phyloP scores from a whole-genome alignment of 768 basidiomycete genomes.

The Lactarius hatsudake region DNA sequence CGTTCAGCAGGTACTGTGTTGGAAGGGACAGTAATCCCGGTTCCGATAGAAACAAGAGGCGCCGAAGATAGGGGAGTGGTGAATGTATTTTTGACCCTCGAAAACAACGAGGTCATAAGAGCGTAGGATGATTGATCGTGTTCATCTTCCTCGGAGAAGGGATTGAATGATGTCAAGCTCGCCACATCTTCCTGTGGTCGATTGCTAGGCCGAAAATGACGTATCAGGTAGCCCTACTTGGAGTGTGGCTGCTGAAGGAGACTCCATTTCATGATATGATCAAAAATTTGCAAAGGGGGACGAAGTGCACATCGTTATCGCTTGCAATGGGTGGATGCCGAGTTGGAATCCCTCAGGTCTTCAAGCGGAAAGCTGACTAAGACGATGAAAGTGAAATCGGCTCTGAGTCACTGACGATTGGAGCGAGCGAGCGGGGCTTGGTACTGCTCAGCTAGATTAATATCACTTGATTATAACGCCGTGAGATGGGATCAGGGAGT shows the following conservation, averaged over 20 bases:
- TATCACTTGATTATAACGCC: not conserved
- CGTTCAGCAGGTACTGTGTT: slow-evolving; percentile 42
- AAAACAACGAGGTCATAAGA: slow-evolving; percentile 76
- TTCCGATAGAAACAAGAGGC: slow-evolving; percentile 37
- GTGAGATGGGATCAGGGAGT: not conserved
- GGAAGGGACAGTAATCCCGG: slow-evolving; percentile 32
- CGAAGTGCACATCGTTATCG: not conserved
- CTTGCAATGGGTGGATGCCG: not conserved
- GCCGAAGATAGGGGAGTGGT: slow-evolving; percentile 60
- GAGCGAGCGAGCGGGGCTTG: not conserved
- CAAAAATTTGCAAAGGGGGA: slow-evolving; percentile 5
- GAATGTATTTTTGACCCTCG: slow-evolving; percentile 77
- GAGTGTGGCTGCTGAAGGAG: not conserved
- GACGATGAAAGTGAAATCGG: not conserved
- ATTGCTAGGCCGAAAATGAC: slow-evolving; percentile 60
- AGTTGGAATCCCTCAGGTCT: not conserved
- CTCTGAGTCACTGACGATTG: not conserved
- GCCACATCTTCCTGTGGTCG: slow-evolving; percentile 59
- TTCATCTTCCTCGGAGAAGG: slow-evolving; percentile 91
- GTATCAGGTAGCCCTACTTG: slow-evolving; percentile 39
- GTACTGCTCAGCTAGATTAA: not conserved
- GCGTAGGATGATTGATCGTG: slow-evolving; percentile 85
- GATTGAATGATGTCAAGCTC: slow-evolving; percentile 83
- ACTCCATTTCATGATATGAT: slow-evolving; percentile 20
- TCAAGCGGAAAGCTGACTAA: not conserved